Evolutionary conservation across 169 alveolate species (phyloP).

Genomic region (Plasmodium malariae): DNA sequence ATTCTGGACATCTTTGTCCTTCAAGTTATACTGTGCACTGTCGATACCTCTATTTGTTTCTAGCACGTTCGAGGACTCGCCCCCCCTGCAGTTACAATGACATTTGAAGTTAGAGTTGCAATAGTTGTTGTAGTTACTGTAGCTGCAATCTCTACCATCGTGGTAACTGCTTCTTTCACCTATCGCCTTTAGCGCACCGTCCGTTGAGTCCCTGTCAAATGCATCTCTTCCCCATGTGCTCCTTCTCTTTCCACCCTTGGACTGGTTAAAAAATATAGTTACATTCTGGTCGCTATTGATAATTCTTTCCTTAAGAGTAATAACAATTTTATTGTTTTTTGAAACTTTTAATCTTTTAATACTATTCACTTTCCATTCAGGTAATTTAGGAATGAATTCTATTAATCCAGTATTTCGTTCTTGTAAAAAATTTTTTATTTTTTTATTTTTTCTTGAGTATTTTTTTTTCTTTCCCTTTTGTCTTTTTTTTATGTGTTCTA

Average conservation of each 20-base stretch:
- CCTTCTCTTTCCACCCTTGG: too few species aligned
- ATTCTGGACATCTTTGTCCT: too few species aligned
- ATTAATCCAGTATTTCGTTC: constrained; percentile 25
- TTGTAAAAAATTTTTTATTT: not conserved
- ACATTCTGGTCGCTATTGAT: constrained; percentile 23
- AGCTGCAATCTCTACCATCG: too few species aligned
- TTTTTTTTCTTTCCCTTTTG: not conserved
- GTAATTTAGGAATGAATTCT: constrained; percentile 66
- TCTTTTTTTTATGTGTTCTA: not conserved
- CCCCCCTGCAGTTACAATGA: too few species aligned
- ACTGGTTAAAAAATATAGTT: constrained; percentile 11
- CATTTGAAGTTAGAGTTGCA: too few species aligned
- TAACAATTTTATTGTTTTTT: constrained; percentile 34
- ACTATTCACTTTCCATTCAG: constrained; percentile 72
- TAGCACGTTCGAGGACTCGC: too few species aligned
- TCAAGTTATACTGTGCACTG: too few species aligned
- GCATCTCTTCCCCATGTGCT: not conserved
- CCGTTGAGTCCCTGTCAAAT: too few species aligned
- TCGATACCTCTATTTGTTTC: too few species aligned
- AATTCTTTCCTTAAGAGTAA: constrained; percentile 25
- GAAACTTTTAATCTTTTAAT: constrained; percentile 55
- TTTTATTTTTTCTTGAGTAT: not conserved
- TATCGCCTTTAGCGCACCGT: too few species aligned
- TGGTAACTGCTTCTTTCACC: too few species aligned
- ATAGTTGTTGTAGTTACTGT: too few species aligned